Evolutionary conservation across 169 alveolate genomes (phyloP).

Genomic region (Plasmodium vivax): DNA sequence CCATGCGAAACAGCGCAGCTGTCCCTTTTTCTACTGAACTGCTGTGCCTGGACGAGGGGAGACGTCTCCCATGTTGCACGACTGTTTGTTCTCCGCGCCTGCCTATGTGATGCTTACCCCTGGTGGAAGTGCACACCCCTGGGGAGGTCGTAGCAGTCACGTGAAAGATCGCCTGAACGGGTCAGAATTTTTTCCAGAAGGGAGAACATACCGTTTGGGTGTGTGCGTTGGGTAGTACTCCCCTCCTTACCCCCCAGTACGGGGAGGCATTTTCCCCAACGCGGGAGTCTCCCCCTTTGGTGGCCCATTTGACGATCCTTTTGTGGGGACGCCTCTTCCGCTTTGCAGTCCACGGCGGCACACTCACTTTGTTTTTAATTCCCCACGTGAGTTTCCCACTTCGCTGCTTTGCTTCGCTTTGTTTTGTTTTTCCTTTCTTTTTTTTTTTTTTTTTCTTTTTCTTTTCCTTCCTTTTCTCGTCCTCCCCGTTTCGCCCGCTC

Average conservation of each 20-base stretch:
- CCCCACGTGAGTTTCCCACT: neutral
- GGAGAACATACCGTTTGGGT: neutral
- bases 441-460: neutral
- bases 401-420: neutral
- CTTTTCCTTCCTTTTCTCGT: neutral
- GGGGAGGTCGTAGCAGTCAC: neutral
- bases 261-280: neutral
- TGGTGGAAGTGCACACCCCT: neutral
- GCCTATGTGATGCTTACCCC: neutral
- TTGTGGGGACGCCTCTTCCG: neutral
- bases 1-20: neutral
- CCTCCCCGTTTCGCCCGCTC: neutral
- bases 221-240: neutral
- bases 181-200: neutral
- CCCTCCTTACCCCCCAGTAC: neutral
- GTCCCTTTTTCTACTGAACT: neutral
- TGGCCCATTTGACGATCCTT: too few relatives aligned
- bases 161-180: neutral
- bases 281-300: too few relatives aligned
- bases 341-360: neutral
- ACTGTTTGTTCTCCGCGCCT: neutral
- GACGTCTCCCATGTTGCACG: neutral
- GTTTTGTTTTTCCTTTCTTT: neutral
- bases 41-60: neutral
- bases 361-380: neutral